Base-by-base conservation (phyloP, 441 rosid genomes). In the Adansonia grandidieri region DNA sequence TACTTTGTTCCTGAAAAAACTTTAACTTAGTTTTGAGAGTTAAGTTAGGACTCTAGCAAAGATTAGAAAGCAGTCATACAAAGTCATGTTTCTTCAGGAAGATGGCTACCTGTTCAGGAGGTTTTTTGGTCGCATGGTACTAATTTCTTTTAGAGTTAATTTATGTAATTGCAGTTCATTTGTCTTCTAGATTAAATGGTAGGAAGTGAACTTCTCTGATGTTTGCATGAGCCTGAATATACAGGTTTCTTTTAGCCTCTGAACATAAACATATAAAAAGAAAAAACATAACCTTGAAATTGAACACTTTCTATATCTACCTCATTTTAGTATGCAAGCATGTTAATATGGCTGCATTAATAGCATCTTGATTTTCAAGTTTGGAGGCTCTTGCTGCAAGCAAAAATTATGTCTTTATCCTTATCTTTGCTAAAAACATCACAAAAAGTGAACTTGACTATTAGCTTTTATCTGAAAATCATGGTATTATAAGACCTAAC, bases 291-390 rank as follows among this genome's bases (percentile, higher is more conserved):
- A 24, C 28, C 54, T 77, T 80, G 68, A 74, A 63, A 48, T 28
- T 40, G 19, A 10, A 69, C 45, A 42, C 45, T 69, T 72, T 32
- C 74, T 6, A 45, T 56, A 37, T 78, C 64, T 77, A 95, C 99
- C 98, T 96, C 99, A 84, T 75, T 91, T 17, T 97, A 97, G 92
- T 96, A 98, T 51, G 91, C 91, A 53, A 96, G 97, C 99, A 91
- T 91, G 86, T 92, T 91, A 71, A 94, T 84, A 96, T 89, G 68
- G 99, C 97, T 42, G 97, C 87, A 85, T 96, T 98, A 40, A 96
- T 96, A 71, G 99, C 96, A 78, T 96, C 99, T 86, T 93, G 99
- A 79, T 96, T 96, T 78, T 96, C 99, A 69, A 90, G 24, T 77
- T 98, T 90, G 54, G 99, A 83, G 71, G 99, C 99, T 90, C 98